Base-by-base conservation (phyloP, 2,329 filamentous ascomycete genomes). In the Scedosporium aurantiacum region DNA sequence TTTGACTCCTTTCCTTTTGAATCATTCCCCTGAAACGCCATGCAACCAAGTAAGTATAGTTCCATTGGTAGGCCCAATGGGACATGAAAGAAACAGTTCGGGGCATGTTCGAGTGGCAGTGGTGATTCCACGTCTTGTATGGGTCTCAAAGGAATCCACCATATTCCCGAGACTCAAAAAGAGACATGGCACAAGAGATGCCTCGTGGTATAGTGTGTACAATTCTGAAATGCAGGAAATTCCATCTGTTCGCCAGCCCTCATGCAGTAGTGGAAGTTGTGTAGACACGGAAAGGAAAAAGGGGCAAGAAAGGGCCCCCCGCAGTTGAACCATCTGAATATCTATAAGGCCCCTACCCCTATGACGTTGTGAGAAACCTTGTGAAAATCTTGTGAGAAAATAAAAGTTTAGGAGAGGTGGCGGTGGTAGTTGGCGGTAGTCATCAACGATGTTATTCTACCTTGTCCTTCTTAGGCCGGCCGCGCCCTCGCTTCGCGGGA, bases 141-240 rank as follows among this genome's bases (percentile, higher is more conserved):
- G 32, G 10, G 32, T 63, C 41, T 59, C 16, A 61, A 55, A 63
- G 60, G 40, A 62, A 64, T 52, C 27, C 54, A 64, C 63, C 57
- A 65, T 64, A 65, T 64, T 66, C 67, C 68, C 69, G 63, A 64
- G 72, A 71, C 70, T 70, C 70, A 58, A 60, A 60, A 62, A 52
- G 25, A 32, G 52, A 47, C 61, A 41, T 41, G 28, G 23, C 32
- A 18, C 16, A 18, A 40, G 32, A 32, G 56, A 45, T 40, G 57
- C 16, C 28, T 32, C 25, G 27, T 47, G 57, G 28, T 61, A 47
- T 32, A 58, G 28, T 58, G 55, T 25, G 57, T n/a, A 43, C n/a
- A 60, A 58, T 25, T 21, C 7, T 21, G 50, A 61, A 37, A 60
- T 27, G 16, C 27, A 32, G 52, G 41, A 18, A 61, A 58, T 59